These are phyloP conservation scores for Collybia nuda DNA, from an alignment of 768 basidiomycete genomes.

Conservation along the genomic window DNA sequence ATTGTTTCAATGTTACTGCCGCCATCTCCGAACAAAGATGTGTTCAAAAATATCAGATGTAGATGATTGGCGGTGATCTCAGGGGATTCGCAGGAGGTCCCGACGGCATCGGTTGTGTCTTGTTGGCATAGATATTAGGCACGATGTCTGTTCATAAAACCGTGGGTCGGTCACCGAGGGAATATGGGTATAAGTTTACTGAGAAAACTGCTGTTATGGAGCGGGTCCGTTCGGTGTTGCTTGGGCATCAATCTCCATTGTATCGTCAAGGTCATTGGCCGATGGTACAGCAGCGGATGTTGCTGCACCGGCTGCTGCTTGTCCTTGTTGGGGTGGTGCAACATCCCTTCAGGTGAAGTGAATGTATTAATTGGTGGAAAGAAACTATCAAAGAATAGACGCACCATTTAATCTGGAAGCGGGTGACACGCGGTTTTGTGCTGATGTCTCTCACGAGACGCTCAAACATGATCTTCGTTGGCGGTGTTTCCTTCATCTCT, in stretches of 20 bases:
- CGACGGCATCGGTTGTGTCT: no score
- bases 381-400: slow-evolving; percentile 17
- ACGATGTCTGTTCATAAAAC: no score
- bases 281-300: slow-evolving; percentile 75
- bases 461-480: slow-evolving; percentile 71
- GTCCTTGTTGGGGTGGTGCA: slow-evolving; percentile 44
- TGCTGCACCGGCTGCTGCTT: slow-evolving; percentile 56
- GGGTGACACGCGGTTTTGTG: slow-evolving; percentile 89
- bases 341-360: slow-evolving; percentile 55
- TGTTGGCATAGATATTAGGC: no score
- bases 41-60: no score
- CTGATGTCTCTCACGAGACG: slow-evolving; percentile 85
- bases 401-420: slow-evolving; percentile 87
- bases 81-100: no score
- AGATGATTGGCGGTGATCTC: no score
- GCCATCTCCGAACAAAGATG: no score
- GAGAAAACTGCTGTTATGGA: slow-evolving; percentile 15
- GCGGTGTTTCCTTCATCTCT: slow-evolving; percentile 79
- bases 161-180: no score
- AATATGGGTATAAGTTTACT: no score
- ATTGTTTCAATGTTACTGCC: no score
- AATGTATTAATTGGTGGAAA: no score
- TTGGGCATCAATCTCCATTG: slow-evolving; percentile 24
- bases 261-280: slow-evolving; percentile 60
- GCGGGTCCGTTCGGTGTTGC: slow-evolving; percentile 15